Percentiles rank a stretch among this genome's conserved stretches.
These are phyloP conservation scores for Xylariaceae sp. DNA, from an alignment of 2,329 filamentous ascomycete species.

Conservation along the genomic window DNA sequence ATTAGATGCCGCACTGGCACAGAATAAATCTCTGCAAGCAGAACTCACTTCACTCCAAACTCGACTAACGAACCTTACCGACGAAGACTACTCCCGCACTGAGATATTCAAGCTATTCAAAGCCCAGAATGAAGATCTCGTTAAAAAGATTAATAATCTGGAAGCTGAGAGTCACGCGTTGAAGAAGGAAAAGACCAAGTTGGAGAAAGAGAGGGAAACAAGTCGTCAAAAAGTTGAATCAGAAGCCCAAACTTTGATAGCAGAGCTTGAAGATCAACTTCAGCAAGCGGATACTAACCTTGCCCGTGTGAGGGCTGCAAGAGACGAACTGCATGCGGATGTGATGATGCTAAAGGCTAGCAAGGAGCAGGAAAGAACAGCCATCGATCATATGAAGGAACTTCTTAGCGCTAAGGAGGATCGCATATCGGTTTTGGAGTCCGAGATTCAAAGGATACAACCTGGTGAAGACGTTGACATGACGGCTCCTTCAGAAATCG, in stretches of 20 bases:
- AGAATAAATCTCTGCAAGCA: slow-evolving; percentile 76
- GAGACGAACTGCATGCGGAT: slow-evolving; percentile 87
- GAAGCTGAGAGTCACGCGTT: slow-evolving; percentile 88
- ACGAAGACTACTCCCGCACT: slow-evolving; percentile 92
- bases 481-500: slow-evolving; percentile 56
- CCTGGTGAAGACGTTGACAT: slow-evolving; percentile 55
- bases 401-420: slow-evolving; percentile 79
- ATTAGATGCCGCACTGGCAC: slow-evolving; percentile 76
- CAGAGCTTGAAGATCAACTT: slow-evolving; percentile 83
- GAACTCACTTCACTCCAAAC: slow-evolving; percentile 78
- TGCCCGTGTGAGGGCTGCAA: slow-evolving; percentile 79
- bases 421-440: slow-evolving; percentile 81
- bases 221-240: slow-evolving; percentile 83
- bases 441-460: slow-evolving; percentile 76
- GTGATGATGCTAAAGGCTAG: slow-evolving; percentile 78
- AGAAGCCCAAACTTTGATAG: slow-evolving; percentile 74
- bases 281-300: slow-evolving; percentile 84
- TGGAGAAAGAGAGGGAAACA: slow-evolving; percentile 82
- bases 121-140: slow-evolving; percentile 88
- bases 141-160: slow-evolving; percentile 88
- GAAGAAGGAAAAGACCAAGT: slow-evolving; percentile 82
- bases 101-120: slow-evolving; percentile 94
- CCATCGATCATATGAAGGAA: slow-evolving; percentile 78
- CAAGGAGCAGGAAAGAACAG: slow-evolving; percentile 76
- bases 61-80: slow-evolving; percentile 74